Conservation (phyloP, 306 rosid genomes). For the Cucurbita moschata region DNA sequence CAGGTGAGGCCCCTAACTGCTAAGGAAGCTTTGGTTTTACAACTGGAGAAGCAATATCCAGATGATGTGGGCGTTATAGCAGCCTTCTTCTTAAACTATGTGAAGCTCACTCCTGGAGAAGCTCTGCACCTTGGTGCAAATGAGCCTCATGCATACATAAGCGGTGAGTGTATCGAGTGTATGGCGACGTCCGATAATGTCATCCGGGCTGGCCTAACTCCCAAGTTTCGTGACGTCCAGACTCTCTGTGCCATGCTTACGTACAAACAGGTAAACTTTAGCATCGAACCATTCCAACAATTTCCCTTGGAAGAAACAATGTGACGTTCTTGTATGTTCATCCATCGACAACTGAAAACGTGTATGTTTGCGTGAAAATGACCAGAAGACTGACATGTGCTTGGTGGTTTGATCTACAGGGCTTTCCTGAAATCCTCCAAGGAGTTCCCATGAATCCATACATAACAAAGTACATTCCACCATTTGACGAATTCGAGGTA, state of each 20-base stretch:
- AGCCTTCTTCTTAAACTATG: constrained; percentile 80
- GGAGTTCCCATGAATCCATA: constrained; percentile 48
- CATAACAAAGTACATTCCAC: constrained; percentile 53
- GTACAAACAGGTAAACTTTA: constrained; percentile 53
- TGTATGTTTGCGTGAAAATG: background rate
- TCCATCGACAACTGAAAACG: no score
- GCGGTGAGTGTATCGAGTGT: constrained; percentile 77
- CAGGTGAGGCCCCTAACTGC: constrained; percentile 71
- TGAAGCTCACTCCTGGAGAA: constrained; percentile 81
- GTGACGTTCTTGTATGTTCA: background rate
- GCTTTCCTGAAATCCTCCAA: constrained; percentile 58
- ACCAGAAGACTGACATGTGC: background rate
- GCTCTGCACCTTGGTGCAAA: constrained; percentile 75
- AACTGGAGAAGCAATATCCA: constrained; percentile 69
- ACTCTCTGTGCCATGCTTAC: constrained; percentile 97
- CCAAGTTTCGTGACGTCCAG: constrained; percentile 66
- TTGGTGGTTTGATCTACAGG: constrained; percentile 26
- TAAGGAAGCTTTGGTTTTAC: constrained; percentile 63
- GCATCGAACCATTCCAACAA: background rate
- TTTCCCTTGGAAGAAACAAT: background rate
- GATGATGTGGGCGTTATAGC: constrained; percentile 73
- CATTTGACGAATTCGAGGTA: constrained; percentile 84
- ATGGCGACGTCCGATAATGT: constrained; percentile 99
- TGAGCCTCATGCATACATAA: constrained; percentile 81
- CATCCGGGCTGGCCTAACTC: constrained; percentile 91